phyloP scores from a whole-genome alignment of 306 rosid species.

The Pyrus pyrifolia region DNA sequence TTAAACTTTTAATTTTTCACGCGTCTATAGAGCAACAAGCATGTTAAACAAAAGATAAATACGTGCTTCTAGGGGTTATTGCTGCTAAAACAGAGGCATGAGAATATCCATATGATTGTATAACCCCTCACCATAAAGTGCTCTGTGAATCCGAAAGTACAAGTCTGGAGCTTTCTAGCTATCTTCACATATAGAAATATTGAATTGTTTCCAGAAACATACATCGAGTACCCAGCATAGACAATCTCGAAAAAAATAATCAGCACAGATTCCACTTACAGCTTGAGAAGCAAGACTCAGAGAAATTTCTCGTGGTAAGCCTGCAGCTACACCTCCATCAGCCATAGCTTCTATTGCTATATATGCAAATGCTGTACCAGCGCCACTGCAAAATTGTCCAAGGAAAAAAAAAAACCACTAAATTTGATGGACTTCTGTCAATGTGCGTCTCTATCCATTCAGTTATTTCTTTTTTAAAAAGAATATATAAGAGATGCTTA shows the following conservation, averaged over 20 bases:
- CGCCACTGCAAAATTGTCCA: conserved; percentile 51
- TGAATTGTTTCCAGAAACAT: neutral
- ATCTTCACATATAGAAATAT: no score
- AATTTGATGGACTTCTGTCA: neutral
- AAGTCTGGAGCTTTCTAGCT: no score
- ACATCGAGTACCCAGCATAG: neutral
- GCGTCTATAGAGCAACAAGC: neutral
- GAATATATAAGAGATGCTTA: neutral
- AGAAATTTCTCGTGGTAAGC: conserved; percentile 83
- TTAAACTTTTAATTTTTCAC: no score
- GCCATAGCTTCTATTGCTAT: conserved; percentile 94
- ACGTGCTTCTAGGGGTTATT: neutral
- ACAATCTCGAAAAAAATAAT: neutral
- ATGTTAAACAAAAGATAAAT: no score
- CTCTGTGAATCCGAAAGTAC: no score
- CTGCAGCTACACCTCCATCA: conserved; percentile 99
- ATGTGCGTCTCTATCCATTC: neutral
- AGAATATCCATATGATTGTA: no score
- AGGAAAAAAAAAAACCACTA: neutral
- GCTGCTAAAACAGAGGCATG: neutral
- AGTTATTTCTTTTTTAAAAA: neutral
- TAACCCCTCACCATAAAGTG: no score
- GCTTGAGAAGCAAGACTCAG: conserved; percentile 86
- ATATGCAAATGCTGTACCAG: conserved; percentile 83
- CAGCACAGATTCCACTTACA: conserved; percentile 42